Evolutionary conservation across 345 rosid genomes (phyloP).

Genomic region (Citrus sp.): DNA sequence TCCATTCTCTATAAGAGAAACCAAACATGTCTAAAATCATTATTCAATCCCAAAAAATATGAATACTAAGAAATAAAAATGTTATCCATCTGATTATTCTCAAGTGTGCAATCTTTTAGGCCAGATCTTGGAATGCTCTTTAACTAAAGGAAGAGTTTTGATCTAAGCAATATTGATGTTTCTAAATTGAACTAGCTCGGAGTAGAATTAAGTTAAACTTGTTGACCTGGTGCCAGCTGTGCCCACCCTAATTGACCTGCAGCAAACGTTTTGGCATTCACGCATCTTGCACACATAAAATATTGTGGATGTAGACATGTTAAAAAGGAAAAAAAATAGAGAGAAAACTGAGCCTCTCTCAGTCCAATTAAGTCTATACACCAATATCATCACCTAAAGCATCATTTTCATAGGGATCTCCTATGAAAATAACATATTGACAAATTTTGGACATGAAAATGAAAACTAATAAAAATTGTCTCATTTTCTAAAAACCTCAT

Average conservation of each 20-base stretch:
- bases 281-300: not conserved
- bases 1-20: slow-evolving; percentile 76
- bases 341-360: not conserved
- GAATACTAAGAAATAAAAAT: not conserved
- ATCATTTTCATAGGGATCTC: not conserved
- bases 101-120: not conserved
- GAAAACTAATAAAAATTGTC: not conserved
- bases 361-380: not conserved
- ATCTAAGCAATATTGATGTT: not conserved
- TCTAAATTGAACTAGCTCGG: not conserved
- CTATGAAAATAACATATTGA: not conserved
- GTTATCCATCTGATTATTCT: not conserved
- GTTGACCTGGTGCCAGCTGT: not conserved
- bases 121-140: not conserved
- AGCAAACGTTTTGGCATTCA: not conserved
- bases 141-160: slow-evolving; percentile 1
- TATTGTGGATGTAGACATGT: not conserved
- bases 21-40: slow-evolving; percentile 7
- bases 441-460: not conserved
- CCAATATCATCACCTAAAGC: not conserved
- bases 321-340: not conserved
- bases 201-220: not conserved
- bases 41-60: not conserved
- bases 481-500: not conserved
- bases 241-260: not conserved